Conservation (phyloP, 352 stramenopile genomes). For the Phytopythium boreale region DNA sequence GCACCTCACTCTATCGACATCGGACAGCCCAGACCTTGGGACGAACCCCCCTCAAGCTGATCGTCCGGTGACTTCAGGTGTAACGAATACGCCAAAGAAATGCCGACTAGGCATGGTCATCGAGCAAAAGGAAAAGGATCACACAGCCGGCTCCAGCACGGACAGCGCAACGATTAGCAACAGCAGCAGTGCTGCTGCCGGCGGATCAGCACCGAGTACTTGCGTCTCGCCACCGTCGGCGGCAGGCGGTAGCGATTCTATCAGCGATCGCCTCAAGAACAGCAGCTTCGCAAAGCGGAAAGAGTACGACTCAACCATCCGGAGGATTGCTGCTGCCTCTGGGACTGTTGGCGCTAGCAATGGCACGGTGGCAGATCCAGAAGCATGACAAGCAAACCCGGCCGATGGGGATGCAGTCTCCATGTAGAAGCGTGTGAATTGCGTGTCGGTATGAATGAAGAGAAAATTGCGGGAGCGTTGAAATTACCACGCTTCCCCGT, state of each 20-base stretch:
- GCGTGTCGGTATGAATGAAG: not conserved
- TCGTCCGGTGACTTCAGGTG: constrained; percentile 11
- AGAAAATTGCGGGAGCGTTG: not conserved
- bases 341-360: constrained; percentile 5
- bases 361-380: not conserved
- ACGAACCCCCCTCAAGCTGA: not conserved
- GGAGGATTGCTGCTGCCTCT: constrained; percentile 27
- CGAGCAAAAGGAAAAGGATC: constrained; percentile 55
- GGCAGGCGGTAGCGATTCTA: constrained; percentile 7
- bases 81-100: constrained; percentile 58
- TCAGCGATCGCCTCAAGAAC: constrained; percentile 55
- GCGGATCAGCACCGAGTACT: not conserved
- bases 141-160: constrained; percentile 5
- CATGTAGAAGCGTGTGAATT: not conserved
- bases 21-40: not conserved
- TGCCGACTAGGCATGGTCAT: constrained; percentile 44
- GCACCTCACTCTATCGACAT: not conserved
- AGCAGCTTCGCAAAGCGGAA: constrained; percentile 68
- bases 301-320: constrained; percentile 68
- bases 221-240: not conserved
- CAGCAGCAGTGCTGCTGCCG: not conserved
- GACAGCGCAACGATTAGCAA: constrained; percentile 10
- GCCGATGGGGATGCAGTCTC: not conserved
- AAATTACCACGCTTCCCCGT: constrained; percentile 37
- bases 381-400: not conserved